Evolutionary conservation across 192 early-diverging fungal species (phyloP), one percentile per base, ranked within the genome.

Genomic region (Backusella sp.): DNA sequence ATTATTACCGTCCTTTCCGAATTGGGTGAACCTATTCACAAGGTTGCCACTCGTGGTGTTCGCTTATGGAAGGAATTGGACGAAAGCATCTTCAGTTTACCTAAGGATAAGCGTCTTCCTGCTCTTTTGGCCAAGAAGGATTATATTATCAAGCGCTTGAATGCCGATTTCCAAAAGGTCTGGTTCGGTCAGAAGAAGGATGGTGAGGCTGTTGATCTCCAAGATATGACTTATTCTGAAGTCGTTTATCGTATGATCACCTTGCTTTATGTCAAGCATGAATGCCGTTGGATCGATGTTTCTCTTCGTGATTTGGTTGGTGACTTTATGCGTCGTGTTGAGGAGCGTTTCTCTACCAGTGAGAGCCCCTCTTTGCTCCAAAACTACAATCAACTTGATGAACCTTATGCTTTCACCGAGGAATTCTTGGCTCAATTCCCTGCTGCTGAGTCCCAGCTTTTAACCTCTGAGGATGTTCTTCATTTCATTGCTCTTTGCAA

Each of bases 171-270:
- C 85, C 94, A 96, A 86, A 94, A 96, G 86, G 92, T 94, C 21
- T 98, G 97, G 97, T 98, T 98, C 82, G 96, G 95, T 56, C 84
- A 84, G 73, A 97, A 96, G 86, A 77, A 86, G 6, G 86, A 92
- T 72, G 95, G 94, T 26, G 81, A 78, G 2, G 84, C 91, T 53
- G 92, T 88, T 37, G 95, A 96, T 75, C 83, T 98, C 72, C 90
- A 93, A 74, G 94, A 96, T 46, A 97, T 98, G 96, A 97, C 97
- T 8, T 98, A 98, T 79, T 84, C 89, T 68, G 94, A 97, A 77
- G 96, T 97, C 34, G 84, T 92, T 37, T 80, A 86, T 75, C 94
- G 97, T 53, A 73, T 97, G 84, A 84, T 96, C 19, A 92, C 93
- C 82, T 88, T 96, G 21, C 77, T 96, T 84, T 97, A 92, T 78